A percentile compares a stretch with the other conserved stretches of the same genome.
phyloP scores from a whole-genome alignment of 2,329 filamentous ascomycete genomes.

The Trichophyton simii region DNA sequence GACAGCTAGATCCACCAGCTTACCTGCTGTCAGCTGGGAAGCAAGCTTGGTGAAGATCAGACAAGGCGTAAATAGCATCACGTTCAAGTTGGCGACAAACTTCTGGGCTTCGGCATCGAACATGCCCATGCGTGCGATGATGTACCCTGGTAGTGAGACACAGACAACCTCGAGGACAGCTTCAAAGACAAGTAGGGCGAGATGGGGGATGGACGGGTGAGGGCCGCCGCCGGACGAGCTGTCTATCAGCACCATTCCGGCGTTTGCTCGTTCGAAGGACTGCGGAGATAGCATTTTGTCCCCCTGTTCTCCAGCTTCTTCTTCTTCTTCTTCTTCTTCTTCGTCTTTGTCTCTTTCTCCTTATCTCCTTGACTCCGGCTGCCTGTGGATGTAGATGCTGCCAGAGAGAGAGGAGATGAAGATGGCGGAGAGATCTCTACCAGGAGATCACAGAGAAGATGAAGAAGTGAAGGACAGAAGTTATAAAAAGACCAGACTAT shows the following conservation, averaged over 20 bases:
- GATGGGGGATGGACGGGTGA: conserved; percentile 42
- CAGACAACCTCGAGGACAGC: conserved; percentile 92
- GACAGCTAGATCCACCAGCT: conserved; percentile 76
- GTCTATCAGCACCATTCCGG: background rate
- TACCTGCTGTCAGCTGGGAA: conserved; percentile 82
- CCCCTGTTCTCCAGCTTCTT: background rate
- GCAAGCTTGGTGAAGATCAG: conserved; percentile 96
- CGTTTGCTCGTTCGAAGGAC: conserved; percentile 7
- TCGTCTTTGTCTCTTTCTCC: background rate
- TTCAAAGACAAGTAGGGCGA: conserved; percentile 78
- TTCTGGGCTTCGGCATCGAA: conserved; percentile 95
- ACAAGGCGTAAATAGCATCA: conserved; percentile 91
- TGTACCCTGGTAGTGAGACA: conserved; percentile 85
- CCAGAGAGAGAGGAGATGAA: too few relatives aligned
- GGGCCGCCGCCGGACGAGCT: conserved; percentile 17
- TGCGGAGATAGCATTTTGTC: conserved; percentile 1
- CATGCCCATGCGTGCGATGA: conserved; percentile 77
- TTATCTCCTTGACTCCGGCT: background rate
- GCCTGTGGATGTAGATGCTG: too few relatives aligned
- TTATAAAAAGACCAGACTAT: background rate
- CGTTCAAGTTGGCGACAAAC: conserved; percentile 91
- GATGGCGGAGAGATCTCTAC: too few relatives aligned
- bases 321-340: background rate
- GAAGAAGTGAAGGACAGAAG: too few relatives aligned
- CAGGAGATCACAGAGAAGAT: too few relatives aligned